phyloP scores from a whole-genome alignment of 305 asterid genomes.

The Plantago rigida region DNA sequence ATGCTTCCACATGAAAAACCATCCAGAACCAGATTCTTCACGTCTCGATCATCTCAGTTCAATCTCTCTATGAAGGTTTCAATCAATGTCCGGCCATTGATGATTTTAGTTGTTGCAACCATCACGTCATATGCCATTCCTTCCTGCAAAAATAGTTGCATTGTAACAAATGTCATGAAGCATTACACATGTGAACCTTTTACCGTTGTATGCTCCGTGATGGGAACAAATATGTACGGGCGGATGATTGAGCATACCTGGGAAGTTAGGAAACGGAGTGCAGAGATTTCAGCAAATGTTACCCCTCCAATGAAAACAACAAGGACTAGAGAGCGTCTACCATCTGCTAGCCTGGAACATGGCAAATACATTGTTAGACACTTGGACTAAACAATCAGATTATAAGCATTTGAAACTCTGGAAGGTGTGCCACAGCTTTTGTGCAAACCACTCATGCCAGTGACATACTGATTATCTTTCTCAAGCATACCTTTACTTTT shows the following conservation, averaged over 20 bases:
- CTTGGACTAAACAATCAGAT: background rate
- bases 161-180: background rate
- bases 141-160: constrained; percentile 43
- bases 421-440: background rate
- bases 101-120: constrained; percentile 64
- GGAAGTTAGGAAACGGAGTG: constrained; percentile 85
- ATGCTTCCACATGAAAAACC: background rate
- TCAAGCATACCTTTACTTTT: background rate
- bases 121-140: constrained; percentile 84
- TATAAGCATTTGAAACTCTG: background rate
- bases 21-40: background rate
- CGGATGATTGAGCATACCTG: constrained; percentile 40
- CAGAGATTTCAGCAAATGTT: constrained; percentile 90
- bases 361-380: constrained; percentile 22
- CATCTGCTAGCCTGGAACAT: constrained; percentile 55
- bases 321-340: constrained; percentile 84
- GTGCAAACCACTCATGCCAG: background rate
- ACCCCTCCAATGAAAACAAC: constrained; percentile 96
- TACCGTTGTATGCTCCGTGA: no score
- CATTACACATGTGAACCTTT: no score
- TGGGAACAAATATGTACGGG: no score
- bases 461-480: background rate
- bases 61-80: constrained; percentile 54
- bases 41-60: constrained; percentile 28
- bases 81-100: constrained; percentile 59